Evolutionary conservation across 2,329 filamentous ascomycete genomes (phyloP).

Genomic region (Pyricularia sp.): DNA sequence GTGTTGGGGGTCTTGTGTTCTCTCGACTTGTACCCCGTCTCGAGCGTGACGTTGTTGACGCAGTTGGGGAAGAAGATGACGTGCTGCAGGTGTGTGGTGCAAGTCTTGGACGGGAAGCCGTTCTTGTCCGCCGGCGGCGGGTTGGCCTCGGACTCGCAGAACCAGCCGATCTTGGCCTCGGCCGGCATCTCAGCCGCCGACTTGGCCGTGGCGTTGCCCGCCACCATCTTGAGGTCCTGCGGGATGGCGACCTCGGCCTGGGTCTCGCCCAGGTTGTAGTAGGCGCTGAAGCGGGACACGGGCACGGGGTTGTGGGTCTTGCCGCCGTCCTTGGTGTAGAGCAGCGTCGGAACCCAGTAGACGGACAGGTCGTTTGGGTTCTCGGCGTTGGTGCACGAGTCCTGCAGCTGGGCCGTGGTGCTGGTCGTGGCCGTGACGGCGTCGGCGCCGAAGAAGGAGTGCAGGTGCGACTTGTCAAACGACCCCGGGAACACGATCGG

Average conservation of each 20-base stretch:
- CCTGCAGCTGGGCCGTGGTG: slow-evolving; percentile 22
- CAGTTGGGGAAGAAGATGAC: slow-evolving; percentile 34
- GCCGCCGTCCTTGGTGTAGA: slow-evolving; percentile 26
- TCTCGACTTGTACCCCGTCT: slow-evolving; percentile 14
- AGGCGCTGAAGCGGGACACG: slow-evolving; percentile 27
- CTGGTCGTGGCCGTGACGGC: slow-evolving; percentile 26
- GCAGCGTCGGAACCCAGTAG: slow-evolving; percentile 35
- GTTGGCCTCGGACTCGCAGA: background rate
- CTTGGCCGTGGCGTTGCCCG: slow-evolving; percentile 29
- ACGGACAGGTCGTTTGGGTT: slow-evolving; percentile 33
- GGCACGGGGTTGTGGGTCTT: slow-evolving; percentile 19
- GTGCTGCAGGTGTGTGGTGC: slow-evolving; percentile 31
- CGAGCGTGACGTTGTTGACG: slow-evolving; percentile 25
- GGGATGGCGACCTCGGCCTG: slow-evolving; percentile 33
- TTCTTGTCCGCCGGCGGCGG: background rate
- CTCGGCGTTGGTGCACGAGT: slow-evolving; percentile 29
- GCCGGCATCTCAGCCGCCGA: slow-evolving; percentile 11
- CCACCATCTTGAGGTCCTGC: slow-evolving; percentile 30
- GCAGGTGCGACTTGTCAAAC: slow-evolving; percentile 28
- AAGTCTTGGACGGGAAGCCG: slow-evolving; percentile 16
- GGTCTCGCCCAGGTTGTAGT: slow-evolving; percentile 22
- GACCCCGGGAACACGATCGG: slow-evolving; percentile 30
- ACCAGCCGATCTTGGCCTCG: background rate
- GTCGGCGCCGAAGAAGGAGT: slow-evolving; percentile 35
- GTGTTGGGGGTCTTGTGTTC: slow-evolving; percentile 12